Conservation (phyloP, 2,329 filamentous ascomycete genomes). For the Fusarium keratoplasticum region DNA sequence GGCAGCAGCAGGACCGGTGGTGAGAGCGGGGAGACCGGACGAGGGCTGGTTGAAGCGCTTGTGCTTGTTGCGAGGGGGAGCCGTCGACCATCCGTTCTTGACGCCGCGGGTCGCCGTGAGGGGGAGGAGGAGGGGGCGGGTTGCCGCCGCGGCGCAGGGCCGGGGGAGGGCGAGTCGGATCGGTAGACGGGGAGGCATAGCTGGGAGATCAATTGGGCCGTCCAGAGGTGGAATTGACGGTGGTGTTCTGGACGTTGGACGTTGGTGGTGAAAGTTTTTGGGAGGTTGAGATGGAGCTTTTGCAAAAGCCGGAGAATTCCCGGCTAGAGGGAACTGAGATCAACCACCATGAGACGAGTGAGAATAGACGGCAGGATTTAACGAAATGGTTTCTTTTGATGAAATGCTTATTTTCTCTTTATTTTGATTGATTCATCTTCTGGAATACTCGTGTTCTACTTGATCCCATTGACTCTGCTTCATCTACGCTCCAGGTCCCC, state of each 20-base stretch:
- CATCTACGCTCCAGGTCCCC: constrained; percentile 49
- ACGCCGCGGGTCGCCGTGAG: constrained; percentile 61
- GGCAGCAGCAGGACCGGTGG: constrained; percentile 70
- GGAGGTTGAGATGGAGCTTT: constrained; percentile 33
- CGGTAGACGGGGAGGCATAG: constrained; percentile 60
- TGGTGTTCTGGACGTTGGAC: constrained; percentile 13
- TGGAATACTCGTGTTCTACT: neutral
- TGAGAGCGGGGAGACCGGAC: constrained; percentile 66
- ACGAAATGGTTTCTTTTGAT: neutral
- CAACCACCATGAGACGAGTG: neutral
- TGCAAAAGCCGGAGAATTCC: constrained; percentile 39
- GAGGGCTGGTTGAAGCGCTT: constrained; percentile 71
- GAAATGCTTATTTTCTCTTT: neutral
- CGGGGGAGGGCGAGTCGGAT: constrained; percentile 57
- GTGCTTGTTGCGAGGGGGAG: constrained; percentile 63
- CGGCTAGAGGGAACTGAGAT: constrained; percentile 17
- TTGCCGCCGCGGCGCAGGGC: constrained; percentile 47
- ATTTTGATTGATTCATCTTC: neutral
- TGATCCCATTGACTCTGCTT: neutral
- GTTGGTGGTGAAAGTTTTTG: constrained; percentile 42
- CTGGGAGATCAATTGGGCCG: constrained; percentile 22
- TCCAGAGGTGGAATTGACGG: constrained; percentile 18
- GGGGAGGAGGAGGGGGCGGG: constrained; percentile 58
- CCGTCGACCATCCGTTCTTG: constrained; percentile 72
- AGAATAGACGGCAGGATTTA: neutral